Conservation (phyloP, 352 stramenopile species). For the Stramenopiles sp. region DNA sequence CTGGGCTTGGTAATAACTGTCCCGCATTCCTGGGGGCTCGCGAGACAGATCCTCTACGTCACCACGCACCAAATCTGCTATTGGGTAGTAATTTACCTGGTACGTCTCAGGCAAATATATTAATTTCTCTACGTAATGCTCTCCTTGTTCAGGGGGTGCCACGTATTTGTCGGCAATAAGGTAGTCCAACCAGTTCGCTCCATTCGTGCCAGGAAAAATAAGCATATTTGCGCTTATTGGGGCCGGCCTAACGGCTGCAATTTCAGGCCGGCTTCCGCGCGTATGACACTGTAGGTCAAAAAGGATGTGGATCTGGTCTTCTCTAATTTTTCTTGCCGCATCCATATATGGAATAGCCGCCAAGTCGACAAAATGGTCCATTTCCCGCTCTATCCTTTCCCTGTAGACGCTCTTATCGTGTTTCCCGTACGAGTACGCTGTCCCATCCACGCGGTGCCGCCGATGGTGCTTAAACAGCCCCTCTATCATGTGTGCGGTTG, state of each 20-base stretch:
- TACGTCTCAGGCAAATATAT: slow-evolving; percentile 68
- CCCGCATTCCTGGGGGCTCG: background rate
- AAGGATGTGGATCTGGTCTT: slow-evolving; percentile 47
- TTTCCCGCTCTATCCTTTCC: slow-evolving; percentile 32
- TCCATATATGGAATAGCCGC: slow-evolving; percentile 31
- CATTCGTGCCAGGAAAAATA: slow-evolving; percentile 63
- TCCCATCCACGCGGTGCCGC: slow-evolving; percentile 27
- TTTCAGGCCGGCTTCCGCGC: slow-evolving; percentile 38
- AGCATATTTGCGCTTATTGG: slow-evolving; percentile 61
- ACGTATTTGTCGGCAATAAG: slow-evolving; percentile 44
- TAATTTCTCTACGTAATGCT: slow-evolving; percentile 42
- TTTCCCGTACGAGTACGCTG: slow-evolving; percentile 53
- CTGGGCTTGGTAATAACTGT: background rate
- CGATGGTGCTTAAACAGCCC: slow-evolving; percentile 54
- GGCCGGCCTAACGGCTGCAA: slow-evolving; percentile 35
- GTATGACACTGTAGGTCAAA: slow-evolving; percentile 76
- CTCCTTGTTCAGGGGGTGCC: slow-evolving; percentile 35
- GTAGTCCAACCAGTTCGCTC: slow-evolving; percentile 42
- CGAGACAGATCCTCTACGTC: background rate
- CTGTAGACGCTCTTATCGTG: slow-evolving; percentile 47
- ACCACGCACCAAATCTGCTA: background rate
- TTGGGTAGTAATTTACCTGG: slow-evolving; percentile 61
- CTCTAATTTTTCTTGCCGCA: slow-evolving; percentile 33
- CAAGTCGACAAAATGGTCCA: slow-evolving; percentile 44
- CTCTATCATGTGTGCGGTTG: slow-evolving; percentile 66